phyloP scores from a whole-genome alignment of 129 eudicot genomes.

The Flaveria robusta region DNA sequence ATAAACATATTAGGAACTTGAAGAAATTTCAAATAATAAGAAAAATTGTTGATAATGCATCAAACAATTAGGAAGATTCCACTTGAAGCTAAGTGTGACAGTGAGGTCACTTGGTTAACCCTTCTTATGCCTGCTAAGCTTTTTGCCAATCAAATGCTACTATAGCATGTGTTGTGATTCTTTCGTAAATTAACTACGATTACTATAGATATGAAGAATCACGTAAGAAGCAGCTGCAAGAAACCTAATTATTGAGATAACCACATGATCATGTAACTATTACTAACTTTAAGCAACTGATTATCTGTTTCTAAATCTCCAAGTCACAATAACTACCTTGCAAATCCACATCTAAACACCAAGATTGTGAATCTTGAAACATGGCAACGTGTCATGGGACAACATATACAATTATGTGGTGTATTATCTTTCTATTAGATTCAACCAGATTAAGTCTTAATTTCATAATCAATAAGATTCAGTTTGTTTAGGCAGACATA shows the following conservation, averaged over 20 bases:
- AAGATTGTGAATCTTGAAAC: constrained; percentile 12
- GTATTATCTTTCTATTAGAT: not conserved
- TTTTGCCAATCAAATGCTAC: not conserved
- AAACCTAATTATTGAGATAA: not conserved
- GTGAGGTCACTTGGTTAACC: not conserved
- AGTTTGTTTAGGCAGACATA: constrained; percentile 2
- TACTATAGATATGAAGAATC: not conserved
- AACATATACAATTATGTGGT: constrained; percentile 4
- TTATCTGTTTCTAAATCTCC: not conserved
- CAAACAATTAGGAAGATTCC: constrained; percentile 1
- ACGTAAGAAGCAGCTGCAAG: not conserved
- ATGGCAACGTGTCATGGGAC: constrained; percentile 16
- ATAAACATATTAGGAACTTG: constrained; percentile 14
- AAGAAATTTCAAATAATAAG: not conserved
- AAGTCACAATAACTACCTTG: not conserved
- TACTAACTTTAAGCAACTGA: constrained; percentile 11
- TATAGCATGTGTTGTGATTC: not conserved
- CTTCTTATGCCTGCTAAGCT: not conserved
- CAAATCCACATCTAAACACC: constrained; percentile 10
- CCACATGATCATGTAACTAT: not conserved
- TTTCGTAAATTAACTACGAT: not conserved
- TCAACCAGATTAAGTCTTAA: not conserved
- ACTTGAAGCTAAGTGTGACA: not conserved
- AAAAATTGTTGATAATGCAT: not conserved
- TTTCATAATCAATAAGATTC: constrained; percentile 19